phyloP scores from a whole-genome alignment of 352 stramenopile species.

The Phytopythium cucurbitacearum region DNA sequence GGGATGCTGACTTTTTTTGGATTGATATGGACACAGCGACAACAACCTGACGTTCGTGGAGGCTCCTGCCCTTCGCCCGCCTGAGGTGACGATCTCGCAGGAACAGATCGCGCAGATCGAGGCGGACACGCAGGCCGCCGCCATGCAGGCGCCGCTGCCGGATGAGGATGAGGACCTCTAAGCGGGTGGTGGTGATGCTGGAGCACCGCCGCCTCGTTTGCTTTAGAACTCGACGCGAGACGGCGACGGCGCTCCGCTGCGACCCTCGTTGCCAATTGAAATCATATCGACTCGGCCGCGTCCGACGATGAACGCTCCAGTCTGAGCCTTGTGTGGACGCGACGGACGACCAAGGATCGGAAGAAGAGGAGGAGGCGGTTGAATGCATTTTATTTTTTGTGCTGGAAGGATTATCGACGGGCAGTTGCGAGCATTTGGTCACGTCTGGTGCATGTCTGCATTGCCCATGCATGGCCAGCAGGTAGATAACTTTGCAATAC shows the following conservation, averaged over 20 bases:
- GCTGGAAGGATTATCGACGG: constrained; percentile 11
- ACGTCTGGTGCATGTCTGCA: no score
- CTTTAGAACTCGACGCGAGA: constrained; percentile 5
- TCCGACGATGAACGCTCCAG: constrained; percentile 3
- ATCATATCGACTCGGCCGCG: constrained; percentile 10
- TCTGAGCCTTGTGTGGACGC: constrained; percentile 4
- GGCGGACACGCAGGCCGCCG: constrained; percentile 87
- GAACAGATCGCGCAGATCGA: constrained; percentile 92
- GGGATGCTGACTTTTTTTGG: constrained; percentile 9
- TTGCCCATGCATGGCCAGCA: no score
- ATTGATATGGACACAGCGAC: constrained; percentile 58
- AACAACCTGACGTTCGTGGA: constrained; percentile 99
- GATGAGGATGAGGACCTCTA: constrained; percentile 98
- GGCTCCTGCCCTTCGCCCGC: constrained; percentile 93
- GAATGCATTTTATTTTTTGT: constrained; percentile 42
- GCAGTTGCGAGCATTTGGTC: neutral
- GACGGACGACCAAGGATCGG: constrained; percentile 23
- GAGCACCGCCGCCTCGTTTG: constrained; percentile 3
- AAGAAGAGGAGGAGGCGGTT: constrained; percentile 27
- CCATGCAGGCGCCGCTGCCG: constrained; percentile 90
- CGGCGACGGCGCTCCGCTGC: constrained; percentile 2
- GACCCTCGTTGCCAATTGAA: constrained; percentile 19
- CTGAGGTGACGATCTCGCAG: constrained; percentile 95
- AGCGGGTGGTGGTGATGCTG: constrained; percentile 22
- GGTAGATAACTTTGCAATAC: no score